Conservation (phyloP, 208 protist species). For the Zelonia costaricensis region DNA sequence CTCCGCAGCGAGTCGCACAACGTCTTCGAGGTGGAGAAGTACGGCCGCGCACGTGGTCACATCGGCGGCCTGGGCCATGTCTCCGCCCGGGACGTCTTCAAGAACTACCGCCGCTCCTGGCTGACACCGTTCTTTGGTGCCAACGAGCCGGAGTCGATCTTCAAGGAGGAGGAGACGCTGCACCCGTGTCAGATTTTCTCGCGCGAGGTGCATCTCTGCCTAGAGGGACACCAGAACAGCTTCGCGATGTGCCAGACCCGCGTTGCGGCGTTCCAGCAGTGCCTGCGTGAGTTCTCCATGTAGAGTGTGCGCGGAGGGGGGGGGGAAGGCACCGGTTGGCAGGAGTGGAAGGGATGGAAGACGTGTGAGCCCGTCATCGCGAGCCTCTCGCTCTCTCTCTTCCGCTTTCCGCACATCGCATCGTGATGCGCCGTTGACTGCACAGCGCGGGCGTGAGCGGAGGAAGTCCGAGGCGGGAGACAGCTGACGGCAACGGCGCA, state of each 20-base stretch:
- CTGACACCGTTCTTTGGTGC: conserved; percentile 81
- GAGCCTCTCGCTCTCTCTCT: not conserved
- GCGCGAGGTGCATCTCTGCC: conserved; percentile 60
- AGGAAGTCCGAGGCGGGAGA: no score
- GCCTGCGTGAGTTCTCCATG: conserved; percentile 62
- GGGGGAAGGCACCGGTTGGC: no score
- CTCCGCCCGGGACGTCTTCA: conserved; percentile 34
- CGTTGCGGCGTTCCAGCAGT: conserved; percentile 65
- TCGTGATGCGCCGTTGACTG: no score
- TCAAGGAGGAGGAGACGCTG: conserved; percentile 14
- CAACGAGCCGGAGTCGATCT: conserved; percentile 55
- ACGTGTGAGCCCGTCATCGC: not conserved
- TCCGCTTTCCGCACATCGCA: not conserved
- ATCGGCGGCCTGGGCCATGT: conserved; percentile 19
- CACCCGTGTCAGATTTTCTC: conserved; percentile 75
- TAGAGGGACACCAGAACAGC: conserved; percentile 60
- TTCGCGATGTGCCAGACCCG: conserved; percentile 71
- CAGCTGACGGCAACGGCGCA: no score
- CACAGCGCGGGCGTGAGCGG: no score
- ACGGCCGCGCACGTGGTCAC: conserved; percentile 31
- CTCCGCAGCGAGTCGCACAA: conserved; percentile 15
- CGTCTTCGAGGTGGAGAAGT: conserved; percentile 20
- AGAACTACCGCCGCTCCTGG: conserved; percentile 52
- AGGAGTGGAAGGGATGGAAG: not conserved
- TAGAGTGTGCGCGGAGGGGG: no score